Evolutionary conservation across 192 early-diverging fungal genomes (phyloP).

Genomic region (Coemansia sp.): DNA sequence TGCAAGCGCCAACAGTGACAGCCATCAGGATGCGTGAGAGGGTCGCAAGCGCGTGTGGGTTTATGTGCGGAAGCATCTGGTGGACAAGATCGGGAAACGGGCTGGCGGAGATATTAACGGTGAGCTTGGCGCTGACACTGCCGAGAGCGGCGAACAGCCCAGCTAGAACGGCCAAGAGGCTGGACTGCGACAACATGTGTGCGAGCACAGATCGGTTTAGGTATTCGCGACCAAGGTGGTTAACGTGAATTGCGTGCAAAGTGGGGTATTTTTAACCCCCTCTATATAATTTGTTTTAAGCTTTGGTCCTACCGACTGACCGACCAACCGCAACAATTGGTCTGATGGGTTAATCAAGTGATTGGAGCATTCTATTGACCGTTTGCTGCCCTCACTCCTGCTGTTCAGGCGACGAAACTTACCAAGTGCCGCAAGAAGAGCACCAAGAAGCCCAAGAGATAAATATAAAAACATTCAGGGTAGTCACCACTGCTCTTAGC

Average conservation of each 20-base stretch:
- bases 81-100: constrained; percentile 9
- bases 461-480: too few relatives aligned
- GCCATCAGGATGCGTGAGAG: constrained; percentile 55
- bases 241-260: constrained; percentile 37
- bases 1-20: constrained; percentile 63
- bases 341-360: too few relatives aligned
- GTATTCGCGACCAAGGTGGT: constrained; percentile 32
- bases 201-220: constrained; percentile 28
- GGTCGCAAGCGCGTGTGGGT: constrained; percentile 8
- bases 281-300: too few relatives aligned
- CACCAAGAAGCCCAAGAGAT: too few relatives aligned
- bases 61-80: constrained; percentile 18
- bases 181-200: constrained; percentile 26
- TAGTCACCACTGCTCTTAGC: too few relatives aligned
- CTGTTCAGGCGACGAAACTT: too few relatives aligned
- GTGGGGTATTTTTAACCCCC: too few relatives aligned
- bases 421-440: too few relatives aligned
- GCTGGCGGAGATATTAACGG: constrained; percentile 35
- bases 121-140: constrained; percentile 79
- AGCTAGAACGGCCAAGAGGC: constrained; percentile 52
- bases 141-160: constrained; percentile 75
- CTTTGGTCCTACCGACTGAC: too few relatives aligned
- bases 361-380: too few relatives aligned
- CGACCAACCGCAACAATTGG: too few relatives aligned
- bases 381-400: too few relatives aligned